A percentile compares a stretch with the other conserved stretches of the same genome.
These are phyloP conservation scores for Fragaria nilgerrensis DNA, from an alignment of 306 rosid species.

Conservation along the genomic window DNA sequence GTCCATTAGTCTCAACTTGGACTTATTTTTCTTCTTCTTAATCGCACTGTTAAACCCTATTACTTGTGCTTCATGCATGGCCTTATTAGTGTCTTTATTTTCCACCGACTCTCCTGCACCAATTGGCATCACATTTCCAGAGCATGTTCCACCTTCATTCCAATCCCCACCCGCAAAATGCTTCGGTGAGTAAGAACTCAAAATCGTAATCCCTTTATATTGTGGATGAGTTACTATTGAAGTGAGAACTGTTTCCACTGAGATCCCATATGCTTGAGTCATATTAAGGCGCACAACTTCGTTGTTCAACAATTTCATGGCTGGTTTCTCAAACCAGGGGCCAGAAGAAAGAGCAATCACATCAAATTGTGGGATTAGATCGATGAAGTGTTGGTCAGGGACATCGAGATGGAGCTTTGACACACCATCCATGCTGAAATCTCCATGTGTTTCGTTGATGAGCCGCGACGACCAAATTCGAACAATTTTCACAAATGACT, in stretches of 20 bases:
- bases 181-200: background rate
- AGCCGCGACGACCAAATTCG: constrained; percentile 97
- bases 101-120: background rate
- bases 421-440: background rate
- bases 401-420: constrained; percentile 75
- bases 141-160: background rate
- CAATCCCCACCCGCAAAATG: background rate
- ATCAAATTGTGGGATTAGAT: constrained; percentile 39
- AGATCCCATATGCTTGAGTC: background rate
- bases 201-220: background rate
- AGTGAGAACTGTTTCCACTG: background rate
- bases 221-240: background rate
- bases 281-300: background rate
- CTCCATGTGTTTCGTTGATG: constrained; percentile 45
- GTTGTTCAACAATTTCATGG: background rate
- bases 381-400: constrained; percentile 68
- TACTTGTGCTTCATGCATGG: background rate
- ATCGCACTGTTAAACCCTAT: background rate
- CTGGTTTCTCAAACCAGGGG: background rate
- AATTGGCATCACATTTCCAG: background rate
- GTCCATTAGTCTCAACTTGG: background rate
- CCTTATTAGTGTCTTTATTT: background rate
- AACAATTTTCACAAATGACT: constrained; percentile 34
- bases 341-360: background rate
- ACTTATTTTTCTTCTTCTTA: background rate